Conservation (phyloP, 345 rosid genomes). For the Stellera chamaejasme region DNA sequence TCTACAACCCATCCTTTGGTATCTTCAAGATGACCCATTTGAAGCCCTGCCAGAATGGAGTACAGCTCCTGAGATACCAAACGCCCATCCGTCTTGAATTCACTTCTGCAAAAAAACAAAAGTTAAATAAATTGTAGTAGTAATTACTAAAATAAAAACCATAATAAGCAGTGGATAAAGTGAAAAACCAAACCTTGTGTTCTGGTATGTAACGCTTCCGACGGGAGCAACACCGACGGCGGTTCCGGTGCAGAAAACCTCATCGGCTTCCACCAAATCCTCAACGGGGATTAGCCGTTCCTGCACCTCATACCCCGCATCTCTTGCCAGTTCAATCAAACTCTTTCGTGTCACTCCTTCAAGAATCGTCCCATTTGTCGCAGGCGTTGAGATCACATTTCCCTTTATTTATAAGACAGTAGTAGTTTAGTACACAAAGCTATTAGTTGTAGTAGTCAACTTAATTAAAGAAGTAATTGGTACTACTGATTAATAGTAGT, state of each 20-base stretch:
- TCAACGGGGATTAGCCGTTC: constrained; percentile 51
- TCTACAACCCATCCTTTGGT: constrained; percentile 59
- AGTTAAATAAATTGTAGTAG: neutral
- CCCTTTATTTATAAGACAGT: too few relatives aligned
- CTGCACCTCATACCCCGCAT: constrained; percentile 69
- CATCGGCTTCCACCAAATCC: constrained; percentile 46
- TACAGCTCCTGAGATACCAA: constrained; percentile 43
- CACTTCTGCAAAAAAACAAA: constrained; percentile 31
- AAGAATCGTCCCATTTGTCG: constrained; percentile 66
- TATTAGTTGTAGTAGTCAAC: too few relatives aligned
- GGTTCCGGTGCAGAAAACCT: constrained; percentile 87
- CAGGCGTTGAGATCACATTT: constrained; percentile 62
- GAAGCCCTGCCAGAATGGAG: constrained; percentile 55
- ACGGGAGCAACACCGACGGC: constrained; percentile 66
- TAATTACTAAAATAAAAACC: neutral
- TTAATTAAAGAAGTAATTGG: constrained; percentile 1
- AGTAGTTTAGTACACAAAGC: too few relatives aligned
- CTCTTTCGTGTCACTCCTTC: constrained; percentile 71
- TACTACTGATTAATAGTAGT: neutral
- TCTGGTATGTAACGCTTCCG: constrained; percentile 50
- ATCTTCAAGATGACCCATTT: constrained; percentile 62
- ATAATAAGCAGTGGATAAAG: neutral
- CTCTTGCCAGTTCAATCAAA: constrained; percentile 58
- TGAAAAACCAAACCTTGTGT: constrained; percentile 45
- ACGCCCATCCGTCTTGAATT: constrained; percentile 37